Percentiles rank a stretch among this genome's conserved stretches.
These are phyloP conservation scores for Albifimbria verrucaria DNA, from an alignment of 2,329 filamentous ascomycete genomes.

Conservation along the genomic window DNA sequence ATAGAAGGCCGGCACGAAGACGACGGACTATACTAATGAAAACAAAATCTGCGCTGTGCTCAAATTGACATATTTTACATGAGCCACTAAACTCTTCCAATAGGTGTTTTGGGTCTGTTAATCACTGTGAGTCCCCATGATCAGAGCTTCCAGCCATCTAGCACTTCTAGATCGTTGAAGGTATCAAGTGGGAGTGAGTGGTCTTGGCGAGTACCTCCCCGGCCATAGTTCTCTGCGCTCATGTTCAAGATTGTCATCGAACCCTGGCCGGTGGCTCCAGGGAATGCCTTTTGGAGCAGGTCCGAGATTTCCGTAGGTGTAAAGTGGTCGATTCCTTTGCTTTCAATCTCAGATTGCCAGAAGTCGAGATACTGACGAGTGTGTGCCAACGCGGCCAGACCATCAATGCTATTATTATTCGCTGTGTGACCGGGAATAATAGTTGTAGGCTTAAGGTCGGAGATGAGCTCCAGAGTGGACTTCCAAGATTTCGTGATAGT, in stretches of 20 bases:
- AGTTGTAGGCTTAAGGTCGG: constrained; percentile 2
- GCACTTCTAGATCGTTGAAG: not conserved
- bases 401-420: not conserved
- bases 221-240: constrained; percentile 7
- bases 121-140: too few species aligned
- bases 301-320: constrained; percentile 6
- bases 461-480: constrained; percentile 6
- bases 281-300: constrained; percentile 4
- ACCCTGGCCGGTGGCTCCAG: constrained; percentile 1
- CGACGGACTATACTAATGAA: too few species aligned
- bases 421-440: constrained; percentile 8
- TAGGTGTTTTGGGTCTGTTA: too few species aligned
- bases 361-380: constrained; percentile 7
- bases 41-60: too few species aligned
- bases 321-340: constrained; percentile 6
- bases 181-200: constrained; percentile 1
- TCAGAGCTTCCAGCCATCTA: not conserved
- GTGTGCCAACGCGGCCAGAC: not conserved
- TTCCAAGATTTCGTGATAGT: constrained; percentile 8
- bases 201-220: constrained; percentile 2
- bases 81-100: too few species aligned
- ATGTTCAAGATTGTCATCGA: constrained; percentile 5
- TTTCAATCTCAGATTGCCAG: constrained; percentile 7
- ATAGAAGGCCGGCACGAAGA: too few species aligned
- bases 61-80: too few species aligned